Percentiles rank a stretch among this genome's conserved stretches.
phyloP scores from a whole-genome alignment of 352 stramenopile species.

The Aphanomyces cochlioides region DNA sequence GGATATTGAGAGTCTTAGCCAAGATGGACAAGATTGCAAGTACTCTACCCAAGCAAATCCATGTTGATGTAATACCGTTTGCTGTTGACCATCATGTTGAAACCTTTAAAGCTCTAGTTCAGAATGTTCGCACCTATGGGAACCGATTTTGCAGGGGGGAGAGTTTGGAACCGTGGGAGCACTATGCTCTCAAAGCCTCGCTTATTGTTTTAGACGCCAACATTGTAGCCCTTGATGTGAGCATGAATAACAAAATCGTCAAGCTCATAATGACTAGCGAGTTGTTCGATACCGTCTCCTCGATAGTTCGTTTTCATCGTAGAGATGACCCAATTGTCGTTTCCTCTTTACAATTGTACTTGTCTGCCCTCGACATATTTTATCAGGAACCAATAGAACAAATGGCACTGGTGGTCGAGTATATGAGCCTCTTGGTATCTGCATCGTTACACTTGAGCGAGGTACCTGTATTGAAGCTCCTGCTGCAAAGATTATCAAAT shows the following conservation, averaged over 20 bases:
- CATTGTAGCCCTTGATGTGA: background rate
- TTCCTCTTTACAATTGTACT: slow-evolving; percentile 16
- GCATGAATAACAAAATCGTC: background rate
- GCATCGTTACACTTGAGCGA: slow-evolving; percentile 11
- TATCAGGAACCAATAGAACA: slow-evolving; percentile 13
- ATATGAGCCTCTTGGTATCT: background rate
- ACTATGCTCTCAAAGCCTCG: slow-evolving; percentile 6
- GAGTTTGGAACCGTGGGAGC: slow-evolving; percentile 10
- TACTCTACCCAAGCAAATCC: background rate
- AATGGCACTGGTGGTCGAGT: slow-evolving; percentile 6
- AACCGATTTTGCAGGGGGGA: slow-evolving; percentile 3
- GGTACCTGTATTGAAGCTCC: slow-evolving; percentile 13
- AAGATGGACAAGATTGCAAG: slow-evolving; percentile 11
- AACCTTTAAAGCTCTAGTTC: slow-evolving; percentile 17
- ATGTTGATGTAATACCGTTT: background rate
- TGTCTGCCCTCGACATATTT: slow-evolving; percentile 26
- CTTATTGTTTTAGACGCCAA: slow-evolving; percentile 18
- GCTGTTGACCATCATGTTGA: slow-evolving; percentile 10
- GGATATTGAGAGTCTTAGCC: background rate
- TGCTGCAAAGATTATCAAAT: slow-evolving; percentile 14
- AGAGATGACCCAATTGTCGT: slow-evolving; percentile 12
- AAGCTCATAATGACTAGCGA: background rate
- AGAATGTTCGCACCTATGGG: background rate
- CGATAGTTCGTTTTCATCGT: slow-evolving; percentile 1
- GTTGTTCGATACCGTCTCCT: background rate